A percentile compares a stretch with the other conserved stretches of the same genome.
These are phyloP conservation scores for Penicillium glabrum DNA, from an alignment of 2,329 filamentous ascomycete genomes.

Conservation along the genomic window DNA sequence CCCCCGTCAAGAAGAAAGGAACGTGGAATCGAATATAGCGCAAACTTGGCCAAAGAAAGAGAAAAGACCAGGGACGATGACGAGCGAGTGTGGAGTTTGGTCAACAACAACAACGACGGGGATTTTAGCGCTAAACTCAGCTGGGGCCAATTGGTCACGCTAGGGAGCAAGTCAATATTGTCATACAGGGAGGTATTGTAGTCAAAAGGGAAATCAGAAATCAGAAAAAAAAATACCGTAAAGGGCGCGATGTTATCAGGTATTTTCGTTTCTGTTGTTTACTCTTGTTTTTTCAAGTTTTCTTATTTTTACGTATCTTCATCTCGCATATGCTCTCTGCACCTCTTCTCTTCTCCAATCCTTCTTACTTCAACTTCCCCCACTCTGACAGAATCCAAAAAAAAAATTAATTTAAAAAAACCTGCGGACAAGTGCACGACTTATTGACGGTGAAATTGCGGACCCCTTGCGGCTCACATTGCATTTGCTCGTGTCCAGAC, in stretches of 20 bases:
- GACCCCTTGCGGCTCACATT: constrained; percentile 28
- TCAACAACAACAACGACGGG: constrained; percentile 21
- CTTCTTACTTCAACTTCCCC: background rate
- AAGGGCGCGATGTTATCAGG: background rate
- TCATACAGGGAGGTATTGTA: background rate
- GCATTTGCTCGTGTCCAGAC: constrained; percentile 18
- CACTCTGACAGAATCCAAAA: background rate
- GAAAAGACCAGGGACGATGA: constrained; percentile 6
- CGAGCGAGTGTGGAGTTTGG: constrained; percentile 10
- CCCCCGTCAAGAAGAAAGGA: constrained; percentile 2
- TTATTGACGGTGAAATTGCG: background rate
- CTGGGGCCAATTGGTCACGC: constrained; percentile 18
- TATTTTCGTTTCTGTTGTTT: background rate
- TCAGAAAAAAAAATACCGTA: too few species aligned
- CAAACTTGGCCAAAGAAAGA: background rate
- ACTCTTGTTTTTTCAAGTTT: background rate
- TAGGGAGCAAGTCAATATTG: constrained; percentile 21
- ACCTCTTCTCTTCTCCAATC: background rate
- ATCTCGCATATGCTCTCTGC: background rate
- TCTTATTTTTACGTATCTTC: background rate
- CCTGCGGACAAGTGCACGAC: constrained; percentile 1
- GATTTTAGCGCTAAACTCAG: constrained; percentile 16
- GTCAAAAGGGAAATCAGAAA: too few species aligned
- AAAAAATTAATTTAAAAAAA: background rate
- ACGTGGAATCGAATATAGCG: background rate